Percentiles rank a stretch among this genome's conserved stretches.
Evolutionary conservation across 2,329 filamentous ascomycete species (phyloP).

Genomic region (Sarocladium strictum): DNA sequence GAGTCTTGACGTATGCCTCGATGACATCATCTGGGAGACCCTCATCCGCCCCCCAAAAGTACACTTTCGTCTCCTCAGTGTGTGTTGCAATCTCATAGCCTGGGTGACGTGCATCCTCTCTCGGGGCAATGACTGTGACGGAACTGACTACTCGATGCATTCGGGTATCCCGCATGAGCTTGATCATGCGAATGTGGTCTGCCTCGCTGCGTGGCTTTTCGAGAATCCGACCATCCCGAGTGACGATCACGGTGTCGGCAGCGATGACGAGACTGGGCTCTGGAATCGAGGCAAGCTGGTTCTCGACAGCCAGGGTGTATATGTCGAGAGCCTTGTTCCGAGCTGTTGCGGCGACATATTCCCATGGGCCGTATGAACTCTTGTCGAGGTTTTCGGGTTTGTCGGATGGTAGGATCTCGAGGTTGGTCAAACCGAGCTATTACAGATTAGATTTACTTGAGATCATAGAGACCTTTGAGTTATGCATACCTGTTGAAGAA

Average conservation of each 20-base stretch:
- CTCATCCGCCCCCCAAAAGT: conserved; percentile 62
- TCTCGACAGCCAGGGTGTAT: conserved; percentile 41
- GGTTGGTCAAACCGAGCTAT: conserved; percentile 70
- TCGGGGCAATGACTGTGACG: conserved; percentile 74
- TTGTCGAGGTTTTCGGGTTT: conserved; percentile 85
- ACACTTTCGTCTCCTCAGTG: conserved; percentile 88
- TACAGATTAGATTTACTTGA: too few species aligned
- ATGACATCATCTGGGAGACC: conserved; percentile 73
- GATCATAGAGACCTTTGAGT: too few species aligned
- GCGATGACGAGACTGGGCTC: conserved; percentile 84
- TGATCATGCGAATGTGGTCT: conserved; percentile 80
- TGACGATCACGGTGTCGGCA: conserved; percentile 86
- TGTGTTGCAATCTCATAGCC: conserved; percentile 78
- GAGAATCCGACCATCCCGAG: conserved; percentile 67
- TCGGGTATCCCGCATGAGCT: conserved; percentile 68
- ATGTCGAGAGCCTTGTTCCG: conserved; percentile 77
- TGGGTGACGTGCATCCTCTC: conserved; percentile 73
- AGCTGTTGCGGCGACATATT: conserved; percentile 88
- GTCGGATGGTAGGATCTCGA: conserved; percentile 80
- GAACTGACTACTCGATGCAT: conserved; percentile 82
- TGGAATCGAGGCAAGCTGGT: conserved; percentile 35
- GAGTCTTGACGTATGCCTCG: conserved; percentile 68
- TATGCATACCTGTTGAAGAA: conserved; percentile 61
- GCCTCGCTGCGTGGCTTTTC: conserved; percentile 84
- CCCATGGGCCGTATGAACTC: conserved; percentile 64